Evolutionary conservation across 2,329 filamentous ascomycete species (phyloP).

Genomic region (Pseudogymnoascus sp.): DNA sequence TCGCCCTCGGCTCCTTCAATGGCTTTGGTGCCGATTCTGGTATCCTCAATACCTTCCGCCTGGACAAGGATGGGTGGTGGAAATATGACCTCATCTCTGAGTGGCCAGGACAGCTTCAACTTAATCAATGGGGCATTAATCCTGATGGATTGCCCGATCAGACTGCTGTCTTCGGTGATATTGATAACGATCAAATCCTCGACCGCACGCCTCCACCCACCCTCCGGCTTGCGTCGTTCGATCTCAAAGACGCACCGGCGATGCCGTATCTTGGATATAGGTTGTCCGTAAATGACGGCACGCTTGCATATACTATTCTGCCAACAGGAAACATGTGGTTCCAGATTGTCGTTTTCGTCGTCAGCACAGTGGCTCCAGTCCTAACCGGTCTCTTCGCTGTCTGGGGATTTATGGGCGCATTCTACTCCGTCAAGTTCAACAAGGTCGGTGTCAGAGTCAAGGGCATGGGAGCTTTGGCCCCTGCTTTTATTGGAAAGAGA

Average conservation of each 20-base stretch:
- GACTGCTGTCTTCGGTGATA: conserved; percentile 49
- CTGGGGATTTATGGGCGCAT: conserved; percentile 47
- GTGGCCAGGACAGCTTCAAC: conserved; percentile 51
- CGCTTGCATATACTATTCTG: conserved; percentile 40
- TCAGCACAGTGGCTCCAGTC: conserved; percentile 45
- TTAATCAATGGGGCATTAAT: conserved; percentile 60
- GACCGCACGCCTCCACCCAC: conserved; percentile 53
- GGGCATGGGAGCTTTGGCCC: neutral
- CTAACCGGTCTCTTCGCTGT: conserved; percentile 40
- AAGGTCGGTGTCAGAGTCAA: conserved; percentile 38
- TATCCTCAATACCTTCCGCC: conserved; percentile 43
- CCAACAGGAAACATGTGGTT: conserved; percentile 43
- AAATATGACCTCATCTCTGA: conserved; percentile 52
- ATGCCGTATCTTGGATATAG: conserved; percentile 45
- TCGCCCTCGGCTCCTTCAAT: conserved; percentile 53
- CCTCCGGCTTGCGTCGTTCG: conserved; percentile 45
- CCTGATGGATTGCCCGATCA: conserved; percentile 53
- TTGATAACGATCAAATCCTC: conserved; percentile 49
- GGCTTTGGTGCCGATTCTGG: conserved; percentile 55
- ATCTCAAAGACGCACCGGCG: conserved; percentile 45
- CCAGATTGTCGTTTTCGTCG: conserved; percentile 44
- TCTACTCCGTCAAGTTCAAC: conserved; percentile 47
- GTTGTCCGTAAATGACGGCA: conserved; percentile 46
- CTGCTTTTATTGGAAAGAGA: neutral
- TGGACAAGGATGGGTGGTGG: conserved; percentile 44